These are phyloP conservation scores for Podospora comata DNA, from an alignment of 495 filamentous ascomycete genomes.

Conservation along the genomic window DNA sequence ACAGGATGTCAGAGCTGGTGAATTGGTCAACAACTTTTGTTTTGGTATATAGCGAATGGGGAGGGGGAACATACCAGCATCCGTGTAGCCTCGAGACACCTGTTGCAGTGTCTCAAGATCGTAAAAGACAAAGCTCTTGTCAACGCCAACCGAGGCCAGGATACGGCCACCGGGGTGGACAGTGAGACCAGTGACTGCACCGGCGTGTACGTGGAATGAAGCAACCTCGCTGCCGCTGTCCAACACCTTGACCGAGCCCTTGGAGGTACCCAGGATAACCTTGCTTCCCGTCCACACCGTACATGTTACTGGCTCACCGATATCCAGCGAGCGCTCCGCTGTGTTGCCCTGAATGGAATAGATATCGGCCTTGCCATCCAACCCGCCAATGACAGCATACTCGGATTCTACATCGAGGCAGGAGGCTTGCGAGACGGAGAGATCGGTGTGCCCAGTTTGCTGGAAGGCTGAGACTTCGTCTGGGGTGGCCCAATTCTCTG, in stretches of 20 bases:
- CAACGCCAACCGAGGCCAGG: constrained; percentile 79
- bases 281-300: constrained; percentile 73
- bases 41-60: background rate
- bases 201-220: constrained; percentile 73
- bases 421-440: constrained; percentile 58
- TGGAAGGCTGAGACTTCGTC: constrained; percentile 70
- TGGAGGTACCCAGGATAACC: constrained; percentile 65
- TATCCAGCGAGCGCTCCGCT: constrained; percentile 63
- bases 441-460: constrained; percentile 58
- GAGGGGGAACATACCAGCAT: constrained; percentile 68
- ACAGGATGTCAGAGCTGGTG: constrained; percentile 71
- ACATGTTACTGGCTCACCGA: constrained; percentile 68
- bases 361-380: constrained; percentile 71
- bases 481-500: constrained; percentile 75
- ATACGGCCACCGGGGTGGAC: constrained; percentile 83
- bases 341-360: constrained; percentile 73
- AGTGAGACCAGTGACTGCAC: constrained; percentile 70
- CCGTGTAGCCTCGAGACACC: constrained; percentile 73
- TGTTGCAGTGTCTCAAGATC: constrained; percentile 65
- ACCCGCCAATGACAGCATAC: constrained; percentile 74
- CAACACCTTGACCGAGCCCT: constrained; percentile 77
- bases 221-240: constrained; percentile 62
- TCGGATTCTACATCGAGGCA: constrained; percentile 68
- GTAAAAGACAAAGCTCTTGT: constrained; percentile 93
- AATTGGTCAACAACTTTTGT: background rate